A percentile compares a stretch with the other conserved stretches of the same genome.
Evolutionary conservation across 768 basidiomycete species (phyloP).

Genomic region (Macrolepiota dolichaula): DNA sequence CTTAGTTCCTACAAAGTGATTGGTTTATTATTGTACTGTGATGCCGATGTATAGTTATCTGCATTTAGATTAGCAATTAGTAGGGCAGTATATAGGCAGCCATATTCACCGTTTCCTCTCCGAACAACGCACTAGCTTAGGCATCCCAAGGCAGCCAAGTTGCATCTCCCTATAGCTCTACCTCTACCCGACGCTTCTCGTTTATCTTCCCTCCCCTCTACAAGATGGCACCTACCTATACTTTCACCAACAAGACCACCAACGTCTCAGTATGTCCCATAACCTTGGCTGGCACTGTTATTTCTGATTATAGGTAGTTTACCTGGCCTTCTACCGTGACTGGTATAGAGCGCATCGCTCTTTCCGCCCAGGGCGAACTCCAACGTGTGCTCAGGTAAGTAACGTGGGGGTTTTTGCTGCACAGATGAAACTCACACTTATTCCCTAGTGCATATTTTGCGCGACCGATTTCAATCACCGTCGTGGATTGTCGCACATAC

Average conservation of each 20-base stretch:
- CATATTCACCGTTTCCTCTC: not conserved
- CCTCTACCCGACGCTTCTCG: not conserved
- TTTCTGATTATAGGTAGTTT: slow-evolving; percentile 28
- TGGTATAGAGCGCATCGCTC: slow-evolving; percentile 66
- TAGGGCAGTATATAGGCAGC: not conserved
- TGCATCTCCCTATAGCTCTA: not conserved
- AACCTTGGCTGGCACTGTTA: no score
- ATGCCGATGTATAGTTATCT: not conserved
- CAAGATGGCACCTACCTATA: slow-evolving; percentile 32
- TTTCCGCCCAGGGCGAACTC: slow-evolving; percentile 67
- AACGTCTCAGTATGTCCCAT: slow-evolving; percentile 24
- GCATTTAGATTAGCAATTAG: not conserved
- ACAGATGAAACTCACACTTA: not conserved
- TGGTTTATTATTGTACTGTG: no score
- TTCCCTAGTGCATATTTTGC: slow-evolving; percentile 58
- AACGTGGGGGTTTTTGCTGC: not conserved
- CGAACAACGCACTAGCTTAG: not conserved
- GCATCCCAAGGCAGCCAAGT: not conserved
- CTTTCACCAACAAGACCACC: slow-evolving; percentile 42
- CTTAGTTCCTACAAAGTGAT: no score
- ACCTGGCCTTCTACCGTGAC: slow-evolving; percentile 50
- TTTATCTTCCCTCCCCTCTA: not conserved
- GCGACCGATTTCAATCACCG: slow-evolving; percentile 55
- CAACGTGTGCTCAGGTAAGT: slow-evolving; percentile 63
- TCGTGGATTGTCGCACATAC: slow-evolving; percentile 51